A percentile compares a stretch with the other conserved stretches of the same genome.
Conservation (phyloP, 257 asterid species). For the Jacaranda mimosifolia region DNA sequence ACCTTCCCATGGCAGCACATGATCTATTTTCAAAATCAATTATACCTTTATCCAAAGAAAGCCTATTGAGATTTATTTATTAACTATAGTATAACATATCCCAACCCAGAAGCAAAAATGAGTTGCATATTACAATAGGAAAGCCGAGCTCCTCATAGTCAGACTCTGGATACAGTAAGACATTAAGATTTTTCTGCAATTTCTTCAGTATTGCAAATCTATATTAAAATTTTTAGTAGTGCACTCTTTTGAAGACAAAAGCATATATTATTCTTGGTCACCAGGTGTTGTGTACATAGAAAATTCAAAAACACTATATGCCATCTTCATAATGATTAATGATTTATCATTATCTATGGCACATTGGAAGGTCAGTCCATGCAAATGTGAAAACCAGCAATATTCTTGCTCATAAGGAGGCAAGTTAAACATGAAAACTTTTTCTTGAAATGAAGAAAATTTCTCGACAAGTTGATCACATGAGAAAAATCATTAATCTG, state of each 20-base stretch:
- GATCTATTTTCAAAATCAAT: background rate
- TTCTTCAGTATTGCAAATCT: background rate
- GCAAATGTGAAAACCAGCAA: background rate
- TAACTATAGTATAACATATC: background rate
- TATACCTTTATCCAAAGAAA: background rate
- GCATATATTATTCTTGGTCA: background rate
- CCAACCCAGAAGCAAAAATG: background rate
- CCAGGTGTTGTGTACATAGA: background rate
- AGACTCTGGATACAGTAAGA: background rate
- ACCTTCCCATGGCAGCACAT: background rate
- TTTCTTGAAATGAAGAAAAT: background rate
- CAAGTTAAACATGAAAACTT: background rate
- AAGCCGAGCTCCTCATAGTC: background rate
- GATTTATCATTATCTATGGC: background rate
- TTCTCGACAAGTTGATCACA: background rate
- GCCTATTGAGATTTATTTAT: background rate
- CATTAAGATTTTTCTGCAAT: background rate
- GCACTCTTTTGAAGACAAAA: conserved; percentile 2
- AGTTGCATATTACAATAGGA: background rate
- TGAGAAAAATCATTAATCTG: background rate
- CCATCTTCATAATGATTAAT: background rate
- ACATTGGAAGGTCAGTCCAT: background rate
- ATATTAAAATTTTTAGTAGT: background rate
- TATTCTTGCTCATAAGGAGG: background rate
- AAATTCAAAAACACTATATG: background rate